Percentiles rank a stretch among this genome's conserved stretches.
Conservation (phyloP, 805 yeast genomes). For the Candida mattraensis region DNA sequence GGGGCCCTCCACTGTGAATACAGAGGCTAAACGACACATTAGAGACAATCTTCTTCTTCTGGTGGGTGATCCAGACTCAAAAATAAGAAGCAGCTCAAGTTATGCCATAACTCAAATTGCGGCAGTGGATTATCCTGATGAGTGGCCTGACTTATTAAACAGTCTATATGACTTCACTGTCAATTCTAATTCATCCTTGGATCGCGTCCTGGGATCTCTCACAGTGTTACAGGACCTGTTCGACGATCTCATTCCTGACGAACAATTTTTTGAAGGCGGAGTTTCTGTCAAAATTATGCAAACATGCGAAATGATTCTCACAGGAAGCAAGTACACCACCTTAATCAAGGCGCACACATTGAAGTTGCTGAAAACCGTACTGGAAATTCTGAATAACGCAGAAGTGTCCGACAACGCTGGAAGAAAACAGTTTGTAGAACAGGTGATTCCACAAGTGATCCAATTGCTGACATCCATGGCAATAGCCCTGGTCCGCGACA, state of each 20-base stretch:
- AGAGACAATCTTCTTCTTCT: slow-evolving; percentile 52
- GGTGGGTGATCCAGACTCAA: slow-evolving; percentile 49
- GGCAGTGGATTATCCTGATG: slow-evolving; percentile 90
- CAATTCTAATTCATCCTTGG: slow-evolving; percentile 32
- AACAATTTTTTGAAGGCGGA: slow-evolving; percentile 78
- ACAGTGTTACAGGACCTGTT: slow-evolving; percentile 71
- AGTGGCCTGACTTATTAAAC: slow-evolving; percentile 77
- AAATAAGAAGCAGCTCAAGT: slow-evolving; percentile 64
- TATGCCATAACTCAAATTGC: slow-evolving; percentile 83
- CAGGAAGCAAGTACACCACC: slow-evolving; percentile 20
- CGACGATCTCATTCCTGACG: slow-evolving; percentile 83
- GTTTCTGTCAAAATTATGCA: slow-evolving; percentile 56
- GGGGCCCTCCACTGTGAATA: slow-evolving; percentile 54
- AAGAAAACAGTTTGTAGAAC: slow-evolving; percentile 39
- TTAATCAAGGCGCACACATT: slow-evolving; percentile 49
- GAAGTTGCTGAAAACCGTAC: slow-evolving; percentile 51
- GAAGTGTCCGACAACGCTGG: slow-evolving; percentile 41
- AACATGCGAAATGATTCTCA: slow-evolving; percentile 46
- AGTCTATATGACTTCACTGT: slow-evolving; percentile 41
- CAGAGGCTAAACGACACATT: slow-evolving; percentile 49
- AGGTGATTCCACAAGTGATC: slow-evolving; percentile 27
- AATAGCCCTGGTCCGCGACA: slow-evolving; percentile 2
- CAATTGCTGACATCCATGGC: slow-evolving; percentile 25
- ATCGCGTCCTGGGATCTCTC: slow-evolving; percentile 51
- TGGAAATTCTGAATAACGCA: slow-evolving; percentile 52